Base-by-base conservation (phyloP, 352 stramenopile genomes). In the Pilasporangium apinafurcum region DNA sequence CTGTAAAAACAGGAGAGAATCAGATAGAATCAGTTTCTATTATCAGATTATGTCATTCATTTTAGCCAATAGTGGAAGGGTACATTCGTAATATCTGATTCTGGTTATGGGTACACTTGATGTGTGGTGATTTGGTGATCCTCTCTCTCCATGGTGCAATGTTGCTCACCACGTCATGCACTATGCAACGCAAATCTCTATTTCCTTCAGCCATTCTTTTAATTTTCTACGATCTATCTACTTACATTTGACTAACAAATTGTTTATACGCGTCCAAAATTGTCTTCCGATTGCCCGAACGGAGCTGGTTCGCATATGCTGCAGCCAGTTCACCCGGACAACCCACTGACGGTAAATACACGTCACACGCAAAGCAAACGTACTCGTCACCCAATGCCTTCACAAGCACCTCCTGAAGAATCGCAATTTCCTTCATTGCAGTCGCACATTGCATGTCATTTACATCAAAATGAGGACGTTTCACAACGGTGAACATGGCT, bases 341-440 rank as follows among this genome's bases (percentile, higher is more conserved):
- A 8, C 74, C 74, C 2, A 82, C 32, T 8, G 70, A 70, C 17
- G 66, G 67, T 26, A 92, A 48, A 51, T 80, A 83, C 30, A 82
- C 63, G 41, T 86, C 68, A 10, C 63, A 56, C 20, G 90, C n/a
- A 28, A 73, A 88, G 5, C 42, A 57, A 30, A 83, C 20, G 34
- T 89, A 92, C 62, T 85, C 62, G 20, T 72, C 37, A 8, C 77
- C 75, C 8, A 90, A 22, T 2, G 69, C 62, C 20, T 64, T 63
- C 8, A 82, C 58, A 41, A 88, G 52, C 39, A 80, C 59, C 3
- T 76, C 71, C 52, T 89, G 75, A 53, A 89, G 57, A 38, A 68
- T 75, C 7, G 74, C 77, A 41, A 90, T 79, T 52, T 90, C 81
- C 48, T 90, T 90, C 32, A 89, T 70, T 32, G 64, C 68, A 24